A percentile compares a stretch with the other conserved stretches of the same genome.
phyloP scores from a whole-genome alignment of 768 basidiomycete species.

The Pleurotus citrinopileatus region DNA sequence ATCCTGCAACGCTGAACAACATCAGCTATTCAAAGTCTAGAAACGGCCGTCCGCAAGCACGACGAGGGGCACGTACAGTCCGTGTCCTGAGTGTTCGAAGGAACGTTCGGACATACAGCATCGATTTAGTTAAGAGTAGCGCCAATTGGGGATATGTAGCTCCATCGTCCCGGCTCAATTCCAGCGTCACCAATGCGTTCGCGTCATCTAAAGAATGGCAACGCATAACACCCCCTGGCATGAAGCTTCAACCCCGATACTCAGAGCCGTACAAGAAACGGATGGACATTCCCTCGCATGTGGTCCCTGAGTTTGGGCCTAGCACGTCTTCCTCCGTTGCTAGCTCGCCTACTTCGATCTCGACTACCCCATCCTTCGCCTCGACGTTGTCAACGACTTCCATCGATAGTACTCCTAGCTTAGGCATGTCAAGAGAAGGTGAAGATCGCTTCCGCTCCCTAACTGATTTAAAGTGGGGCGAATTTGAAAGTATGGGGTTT shows the following conservation, averaged over 20 bases:
- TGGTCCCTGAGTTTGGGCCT: slow-evolving; percentile 50
- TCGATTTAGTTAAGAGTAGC: slow-evolving; percentile 74
- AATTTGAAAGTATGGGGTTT: slow-evolving; percentile 87
- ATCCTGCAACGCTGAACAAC: slow-evolving; percentile 71
- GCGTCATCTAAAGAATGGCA: slow-evolving; percentile 74
- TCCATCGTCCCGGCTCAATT: slow-evolving; percentile 17
- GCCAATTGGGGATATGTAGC: slow-evolving; percentile 42
- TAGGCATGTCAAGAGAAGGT: slow-evolving; percentile 29
- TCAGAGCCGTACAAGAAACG: slow-evolving; percentile 75
- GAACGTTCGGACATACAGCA: slow-evolving; percentile 84
- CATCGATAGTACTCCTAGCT: slow-evolving; percentile 20
- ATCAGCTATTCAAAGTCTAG: slow-evolving; percentile 2
- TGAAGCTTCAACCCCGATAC: slow-evolving; percentile 65
- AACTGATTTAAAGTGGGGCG: slow-evolving; percentile 89
- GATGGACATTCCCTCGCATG: slow-evolving; percentile 62
- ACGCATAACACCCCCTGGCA: slow-evolving; percentile 58
- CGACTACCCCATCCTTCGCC: slow-evolving; percentile 8
- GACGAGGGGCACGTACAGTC: slow-evolving; percentile 76
- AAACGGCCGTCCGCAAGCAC: slow-evolving; percentile 54
- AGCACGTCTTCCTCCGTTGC: slow-evolving; percentile 29
- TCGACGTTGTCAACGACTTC: slow-evolving; percentile 36
- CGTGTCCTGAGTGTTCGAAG: slow-evolving; percentile 74
- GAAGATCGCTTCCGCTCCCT: slow-evolving; percentile 77
- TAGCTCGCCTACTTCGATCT: slow-evolving; percentile 30
- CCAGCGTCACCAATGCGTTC: slow-evolving; percentile 30